Percentiles rank a stretch among this genome's conserved stretches.
Conservation (phyloP, 2,329 filamentous ascomycete genomes). For the Lachnellula arida region DNA sequence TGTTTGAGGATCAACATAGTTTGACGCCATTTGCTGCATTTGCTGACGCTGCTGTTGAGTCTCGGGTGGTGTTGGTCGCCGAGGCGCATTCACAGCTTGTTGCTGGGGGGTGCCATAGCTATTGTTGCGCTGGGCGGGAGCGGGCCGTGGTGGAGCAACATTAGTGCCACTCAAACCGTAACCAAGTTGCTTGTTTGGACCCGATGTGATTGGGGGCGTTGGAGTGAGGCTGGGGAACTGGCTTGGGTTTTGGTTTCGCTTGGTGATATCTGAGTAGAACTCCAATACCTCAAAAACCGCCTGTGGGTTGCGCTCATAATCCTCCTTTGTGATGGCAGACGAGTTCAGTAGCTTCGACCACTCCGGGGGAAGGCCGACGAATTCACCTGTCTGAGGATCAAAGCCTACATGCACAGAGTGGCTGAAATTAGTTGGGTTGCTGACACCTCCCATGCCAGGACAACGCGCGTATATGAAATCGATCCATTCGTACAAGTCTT, state of each 20-base stretch:
- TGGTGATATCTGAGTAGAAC: constrained; percentile 81
- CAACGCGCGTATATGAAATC: constrained; percentile 96
- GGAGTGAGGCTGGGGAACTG: constrained; percentile 65
- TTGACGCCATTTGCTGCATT: constrained; percentile 52
- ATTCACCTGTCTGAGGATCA: constrained; percentile 90
- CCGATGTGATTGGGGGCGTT: constrained; percentile 51
- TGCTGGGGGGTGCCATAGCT: constrained; percentile 33
- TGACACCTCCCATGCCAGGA: constrained; percentile 95
- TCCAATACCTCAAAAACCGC: constrained; percentile 76
- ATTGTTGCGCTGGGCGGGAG: constrained; percentile 44
- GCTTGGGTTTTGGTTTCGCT: constrained; percentile 66
- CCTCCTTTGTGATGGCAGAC: constrained; percentile 95
- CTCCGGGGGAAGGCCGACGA: constrained; percentile 88
- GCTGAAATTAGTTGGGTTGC: constrained; percentile 96
- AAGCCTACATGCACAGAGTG: constrained; percentile 97
- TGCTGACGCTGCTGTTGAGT: constrained; percentile 48
- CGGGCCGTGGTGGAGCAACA: constrained; percentile 66
- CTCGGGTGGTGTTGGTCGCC: constrained; percentile 43
- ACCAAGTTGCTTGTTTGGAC: constrained; percentile 59
- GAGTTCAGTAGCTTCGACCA: constrained; percentile 97
- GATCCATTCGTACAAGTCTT: constrained; percentile 98
- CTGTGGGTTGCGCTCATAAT: constrained; percentile 95
- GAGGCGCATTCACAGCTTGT: constrained; percentile 32
- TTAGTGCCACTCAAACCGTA: constrained; percentile 48
- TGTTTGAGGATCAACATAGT: constrained; percentile 47